A percentile compares a stretch with the other conserved stretches of the same genome.
Conservation (phyloP, 2,329 filamentous ascomycete genomes). For the Blastomyces silverae region DNA sequence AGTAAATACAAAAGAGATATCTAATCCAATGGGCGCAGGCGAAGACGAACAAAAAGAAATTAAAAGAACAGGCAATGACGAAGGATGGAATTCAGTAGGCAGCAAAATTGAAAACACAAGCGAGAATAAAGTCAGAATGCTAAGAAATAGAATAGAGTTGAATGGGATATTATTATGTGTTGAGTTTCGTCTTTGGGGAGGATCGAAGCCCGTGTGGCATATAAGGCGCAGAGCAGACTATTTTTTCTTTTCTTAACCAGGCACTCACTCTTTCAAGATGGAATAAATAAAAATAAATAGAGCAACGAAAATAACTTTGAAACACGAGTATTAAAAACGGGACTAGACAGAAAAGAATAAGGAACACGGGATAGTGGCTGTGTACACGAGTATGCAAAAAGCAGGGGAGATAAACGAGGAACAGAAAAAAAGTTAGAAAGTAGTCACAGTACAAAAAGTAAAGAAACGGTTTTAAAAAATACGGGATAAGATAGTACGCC, state of each 20-base stretch:
- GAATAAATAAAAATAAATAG: background rate
- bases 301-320: background rate
- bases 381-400: constrained; percentile 26
- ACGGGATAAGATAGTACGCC: constrained; percentile 15
- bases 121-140: background rate
- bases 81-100: background rate
- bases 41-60: constrained; percentile 9
- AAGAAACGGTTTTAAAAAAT: background rate
- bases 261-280: background rate
- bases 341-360: background rate
- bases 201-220: background rate
- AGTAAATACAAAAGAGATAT: constrained; percentile 22
- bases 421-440: constrained; percentile 16
- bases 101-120: background rate
- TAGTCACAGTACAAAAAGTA: constrained; percentile 8
- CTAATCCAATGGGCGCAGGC: background rate
- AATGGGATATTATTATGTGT: background rate
- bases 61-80: constrained; percentile 4
- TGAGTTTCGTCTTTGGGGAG: background rate
- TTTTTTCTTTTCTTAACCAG: background rate
- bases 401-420: constrained; percentile 16
- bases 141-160: background rate
- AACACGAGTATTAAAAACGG: background rate
- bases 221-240: background rate
- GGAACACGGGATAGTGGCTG: constrained; percentile 18